phyloP scores from a whole-genome alignment of 2,329 filamentous ascomycete species.

The Penicillium sclerotiorum region DNA sequence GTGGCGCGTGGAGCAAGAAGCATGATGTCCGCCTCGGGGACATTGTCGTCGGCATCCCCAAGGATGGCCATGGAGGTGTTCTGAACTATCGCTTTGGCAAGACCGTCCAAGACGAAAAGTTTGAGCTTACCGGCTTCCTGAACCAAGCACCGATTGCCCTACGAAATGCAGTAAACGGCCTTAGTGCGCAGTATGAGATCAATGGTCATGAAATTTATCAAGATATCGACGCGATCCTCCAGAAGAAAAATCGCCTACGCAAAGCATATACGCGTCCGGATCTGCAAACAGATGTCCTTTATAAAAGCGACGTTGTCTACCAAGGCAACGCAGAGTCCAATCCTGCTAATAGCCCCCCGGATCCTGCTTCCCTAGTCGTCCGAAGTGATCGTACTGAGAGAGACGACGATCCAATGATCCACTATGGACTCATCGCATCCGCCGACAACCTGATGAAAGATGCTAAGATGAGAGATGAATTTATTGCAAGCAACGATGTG shows the following conservation, averaged over 20 bases:
- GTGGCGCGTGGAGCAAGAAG: conserved; percentile 28
- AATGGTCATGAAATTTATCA: conserved; percentile 9
- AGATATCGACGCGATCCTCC: not conserved
- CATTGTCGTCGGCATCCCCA: conserved; percentile 7
- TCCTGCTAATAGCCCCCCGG: not conserved
- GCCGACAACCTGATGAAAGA: conserved; percentile 1
- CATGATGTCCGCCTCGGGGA: conserved; percentile 32
- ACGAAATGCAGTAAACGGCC: conserved; percentile 9
- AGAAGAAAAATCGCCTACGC: conserved; percentile 1
- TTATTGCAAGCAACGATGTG: conserved; percentile 5
- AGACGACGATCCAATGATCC: not conserved
- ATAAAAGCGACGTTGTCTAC: conserved; percentile 3
- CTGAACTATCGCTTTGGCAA: conserved; percentile 26
- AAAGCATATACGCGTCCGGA: conserved; percentile 8
- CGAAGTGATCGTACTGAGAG: not conserved
- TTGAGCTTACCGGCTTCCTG: conserved; percentile 18
- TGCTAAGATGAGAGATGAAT: not conserved
- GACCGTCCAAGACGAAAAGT: conserved; percentile 14
- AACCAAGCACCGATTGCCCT: conserved; percentile 20
- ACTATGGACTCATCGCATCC: conserved; percentile 1
- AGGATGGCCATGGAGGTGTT: conserved; percentile 12
- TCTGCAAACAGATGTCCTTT: conserved; percentile 7
- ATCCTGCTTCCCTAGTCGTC: no score
- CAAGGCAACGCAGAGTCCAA: not conserved
- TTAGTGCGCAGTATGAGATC: conserved; percentile 15